Evolutionary conservation across 768 basidiomycete genomes (phyloP).

Genomic region (Coprinellus micaceus): DNA sequence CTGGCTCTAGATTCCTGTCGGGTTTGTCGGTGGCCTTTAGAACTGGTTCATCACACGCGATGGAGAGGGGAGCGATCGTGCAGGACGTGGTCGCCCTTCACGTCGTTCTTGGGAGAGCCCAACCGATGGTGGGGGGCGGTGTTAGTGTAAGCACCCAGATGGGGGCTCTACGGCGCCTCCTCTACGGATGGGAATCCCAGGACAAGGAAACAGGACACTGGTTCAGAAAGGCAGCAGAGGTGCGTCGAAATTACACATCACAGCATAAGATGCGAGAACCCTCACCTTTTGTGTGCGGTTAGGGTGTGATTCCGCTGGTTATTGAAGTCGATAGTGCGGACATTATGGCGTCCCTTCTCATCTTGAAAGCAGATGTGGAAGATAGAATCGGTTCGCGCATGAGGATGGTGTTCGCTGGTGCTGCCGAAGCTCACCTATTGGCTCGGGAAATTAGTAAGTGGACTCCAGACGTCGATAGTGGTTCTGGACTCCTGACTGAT

Average conservation of each 20-base stretch:
- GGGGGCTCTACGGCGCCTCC: slow-evolving; percentile 55
- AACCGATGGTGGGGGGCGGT: slow-evolving; percentile 28
- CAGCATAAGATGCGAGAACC: neutral
- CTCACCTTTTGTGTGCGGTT: slow-evolving; percentile 7
- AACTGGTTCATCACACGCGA: slow-evolving; percentile 52
- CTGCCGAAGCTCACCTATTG: slow-evolving; percentile 59
- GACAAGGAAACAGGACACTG: slow-evolving; percentile 49
- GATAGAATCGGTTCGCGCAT: slow-evolving; percentile 52
- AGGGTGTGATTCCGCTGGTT: slow-evolving; percentile 66
- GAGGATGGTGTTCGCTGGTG: slow-evolving; percentile 61
- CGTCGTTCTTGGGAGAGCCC: slow-evolving; percentile 44
- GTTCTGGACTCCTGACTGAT: neutral
- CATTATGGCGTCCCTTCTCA: slow-evolving; percentile 65
- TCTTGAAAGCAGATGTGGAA: slow-evolving; percentile 67
- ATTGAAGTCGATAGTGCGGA: slow-evolving; percentile 68
- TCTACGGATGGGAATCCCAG: slow-evolving; percentile 49
- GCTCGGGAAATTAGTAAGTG: slow-evolving; percentile 59
- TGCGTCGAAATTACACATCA: slow-evolving; percentile 17
- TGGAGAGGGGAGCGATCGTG: slow-evolving; percentile 57
- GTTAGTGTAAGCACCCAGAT: slow-evolving; percentile 67
- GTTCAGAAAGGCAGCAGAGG: slow-evolving; percentile 57
- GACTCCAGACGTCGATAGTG: neutral
- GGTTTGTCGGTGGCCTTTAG: slow-evolving; percentile 64
- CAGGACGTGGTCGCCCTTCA: slow-evolving; percentile 64
- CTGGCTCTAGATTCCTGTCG: slow-evolving; percentile 43